Percentiles rank a stretch among this genome's conserved stretches.
Evolutionary conservation across 2,329 filamentous ascomycete species (phyloP).

Genomic region (Clathrospora elynae): DNA sequence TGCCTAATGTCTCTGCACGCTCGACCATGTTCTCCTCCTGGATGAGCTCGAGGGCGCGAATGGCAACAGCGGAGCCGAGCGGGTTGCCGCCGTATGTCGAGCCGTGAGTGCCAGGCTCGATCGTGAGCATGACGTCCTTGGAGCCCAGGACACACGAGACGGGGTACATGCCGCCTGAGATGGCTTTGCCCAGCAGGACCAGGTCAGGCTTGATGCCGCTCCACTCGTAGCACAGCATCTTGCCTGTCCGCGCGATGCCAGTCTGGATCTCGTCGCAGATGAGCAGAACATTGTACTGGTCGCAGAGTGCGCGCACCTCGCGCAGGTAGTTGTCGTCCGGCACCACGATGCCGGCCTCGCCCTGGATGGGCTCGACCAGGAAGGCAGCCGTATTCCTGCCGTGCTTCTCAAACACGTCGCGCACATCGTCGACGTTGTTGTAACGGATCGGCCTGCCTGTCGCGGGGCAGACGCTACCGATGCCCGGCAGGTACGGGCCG

Average conservation of each 20-base stretch:
- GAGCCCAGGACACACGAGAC: constrained; percentile 88
- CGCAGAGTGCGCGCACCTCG: constrained; percentile 82
- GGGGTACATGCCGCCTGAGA: constrained; percentile 98
- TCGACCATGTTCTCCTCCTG: constrained; percentile 88
- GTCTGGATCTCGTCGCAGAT: constrained; percentile 99
- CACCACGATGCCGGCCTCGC: constrained; percentile 95
- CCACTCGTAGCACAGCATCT: constrained; percentile 94
- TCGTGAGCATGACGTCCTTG: constrained; percentile 90
- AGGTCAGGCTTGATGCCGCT: constrained; percentile 93
- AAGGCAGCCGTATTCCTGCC: constrained; percentile 88
- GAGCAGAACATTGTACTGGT: constrained; percentile 91
- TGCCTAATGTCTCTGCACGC: constrained; percentile 78
- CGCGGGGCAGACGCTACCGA: constrained; percentile 76
- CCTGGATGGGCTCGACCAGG: constrained; percentile 95
- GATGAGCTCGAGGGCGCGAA: constrained; percentile 91
- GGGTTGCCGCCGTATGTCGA: constrained; percentile 99
- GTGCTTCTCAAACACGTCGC: constrained; percentile 76
- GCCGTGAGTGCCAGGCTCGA: constrained; percentile 95
- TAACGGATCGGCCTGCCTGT: constrained; percentile 81
- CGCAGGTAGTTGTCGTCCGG: constrained; percentile 86
- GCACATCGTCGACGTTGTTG: constrained; percentile 81
- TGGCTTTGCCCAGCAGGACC: constrained; percentile 93
- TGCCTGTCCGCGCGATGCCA: constrained; percentile 91
- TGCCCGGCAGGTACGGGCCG: constrained; percentile 88
- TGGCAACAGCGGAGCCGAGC: constrained; percentile 91